Evolutionary conservation across 106 monocot species (phyloP), one percentile per base, ranked within the genome.

Genomic region (Dioscorea dumetorum): DNA sequence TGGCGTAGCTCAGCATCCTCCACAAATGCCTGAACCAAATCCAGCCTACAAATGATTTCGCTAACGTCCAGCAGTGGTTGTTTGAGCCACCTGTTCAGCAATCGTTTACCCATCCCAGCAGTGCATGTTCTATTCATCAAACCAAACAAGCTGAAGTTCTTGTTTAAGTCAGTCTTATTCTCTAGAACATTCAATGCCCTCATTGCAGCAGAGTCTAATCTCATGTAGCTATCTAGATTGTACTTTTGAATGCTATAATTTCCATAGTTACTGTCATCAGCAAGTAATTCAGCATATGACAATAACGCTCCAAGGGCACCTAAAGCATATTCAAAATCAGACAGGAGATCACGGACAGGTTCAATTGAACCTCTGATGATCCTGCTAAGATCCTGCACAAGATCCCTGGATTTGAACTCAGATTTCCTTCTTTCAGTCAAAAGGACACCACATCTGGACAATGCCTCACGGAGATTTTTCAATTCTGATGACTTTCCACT

Each of bases 71-170:
- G 66, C 48, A 97, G 67, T 73, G 97, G 97, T 65, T 97, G 97
- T 73, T 97, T 97, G 20, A 97, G 84, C 97, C 97, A 97, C 73
- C 92, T 83, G 23, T 89, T 97, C 33, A 97, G 66, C 48, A 97
- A 69, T 56, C 97, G 66, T 78, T 89, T 97, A 28, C 97, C 97
- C 97, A 97, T 92, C 11, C 97, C 97, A 80, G 88, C 97, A 62
- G 97, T 92, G 76, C 89, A 97, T 13, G 97, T 97, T 75, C 89
- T 86, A 73, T 97, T 92, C 97, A 97, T 88, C 33, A 97, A 67
- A 49, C 97, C 97, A 77, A 97, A 92, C 83, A 97, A 75, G 73
- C 97, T 99, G 63, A 84, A 99, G 75, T 89, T 99, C 73, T 92
- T 99, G 69, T 99, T 99, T 80, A 87, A 65, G 77, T 99, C 97